Evolutionary conservation across 1,139 yeast genomes (phyloP), one percentile per base, ranked within the genome.

Genomic region (Eremothecium gossypii): DNA sequence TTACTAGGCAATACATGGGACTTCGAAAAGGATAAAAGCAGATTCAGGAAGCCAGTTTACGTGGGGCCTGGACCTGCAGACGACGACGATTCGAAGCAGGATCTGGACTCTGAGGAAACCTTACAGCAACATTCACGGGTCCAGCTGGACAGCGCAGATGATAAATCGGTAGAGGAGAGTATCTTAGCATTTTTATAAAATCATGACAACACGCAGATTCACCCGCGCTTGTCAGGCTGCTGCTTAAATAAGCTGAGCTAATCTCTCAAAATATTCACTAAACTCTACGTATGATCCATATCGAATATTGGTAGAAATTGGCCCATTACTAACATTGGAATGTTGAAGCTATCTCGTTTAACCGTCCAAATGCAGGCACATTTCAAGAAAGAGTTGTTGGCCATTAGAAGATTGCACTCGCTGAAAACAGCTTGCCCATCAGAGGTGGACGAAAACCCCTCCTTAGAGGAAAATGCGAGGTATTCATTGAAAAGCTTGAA

Each of bases 301-400:
- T 54, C 57, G 37, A 65, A 55, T 23, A 84, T 80, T 1, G 96
- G 95, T 43, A 87, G 63, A 57, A 87, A 87, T 56, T 86, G 91
- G 8, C 96, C 96, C 34, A 87, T 80, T 38, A 89, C 79, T 79
- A 87, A 79, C 91, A 87, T 81, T 10, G 97, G 96, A 42, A 87
- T 79, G 55, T 87, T 95, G 64, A 87, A 89, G 41, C 84, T 77
- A 63, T 89, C 96, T 50, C 95, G 69, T 54, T 85, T 85, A 23
- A 89, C 73, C 0, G 96, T 87, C 87, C 95, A 83, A 49, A 85
- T 80, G 50, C 93, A 80, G 8, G 89, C 79, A 2, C 96, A 83
- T 41, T 64, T 53, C 14, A 64, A 54, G 26, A 54, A 55, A 31
- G 57, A 57, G 1, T 63, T 64, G 42, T 49, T 57, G 12, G 64